Evolutionary conservation across 768 basidiomycete genomes (phyloP), one percentile per base, ranked within the genome.

Genomic region (Astraeus odoratus): DNA sequence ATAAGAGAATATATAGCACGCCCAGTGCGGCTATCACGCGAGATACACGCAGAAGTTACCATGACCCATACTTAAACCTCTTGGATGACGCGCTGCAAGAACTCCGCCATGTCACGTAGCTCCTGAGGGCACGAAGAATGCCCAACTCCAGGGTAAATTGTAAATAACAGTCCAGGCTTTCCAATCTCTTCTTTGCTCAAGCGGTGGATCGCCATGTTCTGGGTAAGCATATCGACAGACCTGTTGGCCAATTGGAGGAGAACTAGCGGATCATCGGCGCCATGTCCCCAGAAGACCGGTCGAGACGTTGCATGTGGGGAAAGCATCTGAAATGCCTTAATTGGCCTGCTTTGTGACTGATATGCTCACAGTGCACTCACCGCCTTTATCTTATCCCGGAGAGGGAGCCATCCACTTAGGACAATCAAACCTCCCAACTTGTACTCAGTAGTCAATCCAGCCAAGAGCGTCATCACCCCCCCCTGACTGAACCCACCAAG

Each of bases 401-500:
- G 60, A 7, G 83, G 81, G 23, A 90, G 59, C 83, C 85, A 91
- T 10, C 81, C 82, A 54, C 85, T 87, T 52, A 92, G 68, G 8
- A 73, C 73, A 8, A 73, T 73, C 40, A 88, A 56, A 2, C 87
- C 88, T 5, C 73, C 87, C 19, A 90, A 68, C 53, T 78, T 78
- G 8, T 37, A 27, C 16, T 35, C 27, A 3, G 69, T 71, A 2
- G 78, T 84, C 43, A 92, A 65, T 6, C 80, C 86, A 1, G 80
- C 78, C 31, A 90, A 65, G 5, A 89, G 66, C 12, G 80, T 71
- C 72, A 92, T 81, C 13, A 81, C 78, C 31, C 71, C 85, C 27
- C 86, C 89, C 61, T 93, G 89, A 48, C 80, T 83, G 68, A 91
- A 93, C 8, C 90, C 91, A 22, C 88, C 89, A 16, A 94, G 65